Evolutionary conservation across 192 early-diverging fungal genomes (phyloP), one percentile per base, ranked within the genome.

Genomic region (Polychytrium aggregatum): DNA sequence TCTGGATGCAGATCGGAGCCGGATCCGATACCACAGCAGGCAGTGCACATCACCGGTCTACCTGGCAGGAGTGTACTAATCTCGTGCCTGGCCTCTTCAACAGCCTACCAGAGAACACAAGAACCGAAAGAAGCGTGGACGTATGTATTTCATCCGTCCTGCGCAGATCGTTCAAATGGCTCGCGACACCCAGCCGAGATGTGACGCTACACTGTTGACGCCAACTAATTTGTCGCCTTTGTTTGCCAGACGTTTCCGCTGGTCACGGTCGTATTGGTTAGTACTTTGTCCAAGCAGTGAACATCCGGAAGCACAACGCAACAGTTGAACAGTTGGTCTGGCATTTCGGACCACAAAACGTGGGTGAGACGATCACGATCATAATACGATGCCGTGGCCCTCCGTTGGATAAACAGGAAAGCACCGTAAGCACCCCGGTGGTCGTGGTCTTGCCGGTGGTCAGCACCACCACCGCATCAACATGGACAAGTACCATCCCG

Each of bases 401-500:
- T 8, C 10, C 35, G 37, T 44, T 14, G 8, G 16, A 22, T 29
- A 8, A 20, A 37, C 30, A 74, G 72, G 89, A 46, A 98, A 98
- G 83, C 92, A 98, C 84, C 80, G 92, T 59, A 98, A 98, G 84
- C 95, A 98, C 73, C 92, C 95, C 61, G 95, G 94, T 34, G 58
- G 60, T 84, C 85, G 95, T 72, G 95, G 95, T 98, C 76, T 95
- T 64, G 95, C 95, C 72, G 92, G 95, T 87, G 95, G 95, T 82
- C 84, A 86, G 72, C 92, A 96, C 76, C 95, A 98, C 74, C 91
- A 98, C 82, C 84, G 92, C 62, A 96, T 95, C 75, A 92, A 95
- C 82, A 91, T 98, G 86, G 95, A 98, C 78, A 98, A 90, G 85
- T 96, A 90, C 86, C 95, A 98, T 80, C 95, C 95, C 58, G 95